A percentile compares a stretch with the other conserved stretches of the same genome.
These are phyloP conservation scores for Marchantia polymorpha DNA, from an alignment of 225 moss, liverwort and hornwort genomes.

Conservation along the genomic window DNA sequence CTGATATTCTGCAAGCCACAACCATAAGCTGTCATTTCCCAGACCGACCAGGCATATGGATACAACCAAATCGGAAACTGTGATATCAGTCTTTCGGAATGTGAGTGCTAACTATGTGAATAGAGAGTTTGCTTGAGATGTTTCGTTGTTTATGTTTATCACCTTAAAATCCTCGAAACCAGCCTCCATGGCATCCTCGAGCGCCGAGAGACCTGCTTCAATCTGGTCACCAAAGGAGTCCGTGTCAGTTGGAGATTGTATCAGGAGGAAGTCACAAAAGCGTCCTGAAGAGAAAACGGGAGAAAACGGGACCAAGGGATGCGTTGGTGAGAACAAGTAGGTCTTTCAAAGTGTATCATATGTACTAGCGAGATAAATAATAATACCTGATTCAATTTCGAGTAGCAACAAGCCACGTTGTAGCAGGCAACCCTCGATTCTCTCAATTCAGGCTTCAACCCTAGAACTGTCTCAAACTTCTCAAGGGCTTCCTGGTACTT, in stretches of 20 bases:
- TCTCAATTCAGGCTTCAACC: conserved; percentile 72
- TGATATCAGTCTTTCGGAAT: not conserved
- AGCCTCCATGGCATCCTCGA: conserved; percentile 78
- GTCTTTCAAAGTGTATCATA: not conserved
- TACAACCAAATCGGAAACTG: not conserved
- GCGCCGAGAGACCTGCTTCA: conserved; percentile 81
- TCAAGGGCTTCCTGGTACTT: conserved; percentile 75
- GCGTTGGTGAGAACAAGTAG: no score
- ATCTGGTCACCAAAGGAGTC: conserved; percentile 29
- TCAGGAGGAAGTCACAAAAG: not conserved
- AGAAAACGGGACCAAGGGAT: not conserved
- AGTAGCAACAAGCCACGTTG: conserved; percentile 95
- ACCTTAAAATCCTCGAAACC: conserved; percentile 94
- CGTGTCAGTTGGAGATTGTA: not conserved
- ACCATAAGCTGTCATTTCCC: not conserved
- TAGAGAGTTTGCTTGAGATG: not conserved
- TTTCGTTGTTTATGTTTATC: not conserved
- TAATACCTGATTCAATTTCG: conserved; percentile 64
- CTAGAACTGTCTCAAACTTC: conserved; percentile 89
- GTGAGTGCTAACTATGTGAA: no score
- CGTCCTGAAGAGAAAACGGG: no score
- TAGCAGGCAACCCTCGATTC: conserved; percentile 87
- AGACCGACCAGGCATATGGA: not conserved
- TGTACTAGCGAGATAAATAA: not conserved
- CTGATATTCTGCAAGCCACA: conserved; percentile 47